These are phyloP conservation scores for Rhizopus delemar DNA, from an alignment of 371 early-diverging fungal genomes.

Conservation along the genomic window DNA sequence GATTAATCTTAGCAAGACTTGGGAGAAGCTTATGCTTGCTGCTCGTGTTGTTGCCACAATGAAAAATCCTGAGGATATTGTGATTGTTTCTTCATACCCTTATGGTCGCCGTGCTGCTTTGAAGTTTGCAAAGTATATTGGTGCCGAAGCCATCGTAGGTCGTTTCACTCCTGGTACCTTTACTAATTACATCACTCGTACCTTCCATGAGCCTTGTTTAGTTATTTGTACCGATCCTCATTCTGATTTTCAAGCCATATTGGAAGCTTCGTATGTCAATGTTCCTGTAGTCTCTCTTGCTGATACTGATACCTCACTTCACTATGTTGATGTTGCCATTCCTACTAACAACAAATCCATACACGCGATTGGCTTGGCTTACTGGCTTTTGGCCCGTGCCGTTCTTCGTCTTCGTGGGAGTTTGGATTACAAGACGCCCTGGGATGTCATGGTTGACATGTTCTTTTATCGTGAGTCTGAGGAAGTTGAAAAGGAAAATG, in stretches of 20 bases:
- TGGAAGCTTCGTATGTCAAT: conserved; percentile 98
- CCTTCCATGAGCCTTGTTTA: conserved; percentile 98
- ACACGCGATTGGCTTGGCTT: conserved; percentile 95
- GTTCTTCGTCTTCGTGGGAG: conserved; percentile 97
- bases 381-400: conserved; percentile 96
- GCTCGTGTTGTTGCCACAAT: conserved; percentile 96
- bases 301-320: conserved; percentile 95
- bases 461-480: conserved; percentile 95
- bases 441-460: conserved; percentile 97
- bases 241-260: conserved; percentile 97
- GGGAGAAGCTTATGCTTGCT: conserved; percentile 98
- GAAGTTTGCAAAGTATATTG: conserved; percentile 97
- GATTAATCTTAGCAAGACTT: conserved; percentile 98
- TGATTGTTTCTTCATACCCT: conserved; percentile 94
- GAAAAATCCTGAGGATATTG: conserved; percentile 95
- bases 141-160: conserved; percentile 97
- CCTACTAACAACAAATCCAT: conserved; percentile 99
- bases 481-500: conserved; percentile 90
- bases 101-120: conserved; percentile 98
- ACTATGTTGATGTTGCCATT: conserved; percentile 97
- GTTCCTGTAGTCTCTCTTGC: conserved; percentile 98
- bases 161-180: conserved; percentile 99
- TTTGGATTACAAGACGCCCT: conserved; percentile 77
- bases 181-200: conserved; percentile 98
- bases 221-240: conserved; percentile 98